Conservation (phyloP, 2,329 filamentous ascomycete species). For the Sporothrix protearum region DNA sequence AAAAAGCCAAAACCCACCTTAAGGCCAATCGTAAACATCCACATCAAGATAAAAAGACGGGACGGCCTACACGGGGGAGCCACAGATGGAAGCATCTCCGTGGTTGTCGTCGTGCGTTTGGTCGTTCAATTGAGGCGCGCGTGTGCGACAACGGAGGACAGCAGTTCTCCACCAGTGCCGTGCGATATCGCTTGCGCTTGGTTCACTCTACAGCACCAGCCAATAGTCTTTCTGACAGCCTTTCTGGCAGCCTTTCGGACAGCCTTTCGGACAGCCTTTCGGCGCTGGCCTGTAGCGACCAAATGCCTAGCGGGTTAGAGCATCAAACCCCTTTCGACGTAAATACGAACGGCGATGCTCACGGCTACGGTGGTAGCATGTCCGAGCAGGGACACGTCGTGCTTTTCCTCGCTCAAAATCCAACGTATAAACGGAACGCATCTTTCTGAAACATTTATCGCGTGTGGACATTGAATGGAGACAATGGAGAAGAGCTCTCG, state of each 20-base stretch:
- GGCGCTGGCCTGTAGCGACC: not conserved
- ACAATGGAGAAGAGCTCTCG: not conserved
- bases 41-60: conserved; percentile 13
- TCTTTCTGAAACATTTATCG: not conserved
- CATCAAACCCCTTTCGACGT: conserved; percentile 8
- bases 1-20: not conserved
- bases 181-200: conserved; percentile 25
- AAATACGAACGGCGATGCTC: conserved; percentile 20
- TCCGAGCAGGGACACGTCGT: conserved; percentile 9
- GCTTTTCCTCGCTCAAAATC: conserved; percentile 13
- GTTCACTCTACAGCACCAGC: not conserved
- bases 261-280: not conserved
- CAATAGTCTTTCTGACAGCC: not conserved
- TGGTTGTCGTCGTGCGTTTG: not conserved
- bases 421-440: not conserved
- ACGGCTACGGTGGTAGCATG: conserved; percentile 3
- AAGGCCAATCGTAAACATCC: not conserved
- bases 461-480: not conserved
- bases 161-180: conserved; percentile 19
- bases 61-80: not conserved
- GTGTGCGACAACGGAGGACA: conserved; percentile 25
- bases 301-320: not conserved
- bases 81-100: not conserved
- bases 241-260: too few species aligned
- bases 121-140: not conserved